phyloP scores from a whole-genome alignment of 495 filamentous ascomycete genomes.

The Opeltia flavorubescens region DNA sequence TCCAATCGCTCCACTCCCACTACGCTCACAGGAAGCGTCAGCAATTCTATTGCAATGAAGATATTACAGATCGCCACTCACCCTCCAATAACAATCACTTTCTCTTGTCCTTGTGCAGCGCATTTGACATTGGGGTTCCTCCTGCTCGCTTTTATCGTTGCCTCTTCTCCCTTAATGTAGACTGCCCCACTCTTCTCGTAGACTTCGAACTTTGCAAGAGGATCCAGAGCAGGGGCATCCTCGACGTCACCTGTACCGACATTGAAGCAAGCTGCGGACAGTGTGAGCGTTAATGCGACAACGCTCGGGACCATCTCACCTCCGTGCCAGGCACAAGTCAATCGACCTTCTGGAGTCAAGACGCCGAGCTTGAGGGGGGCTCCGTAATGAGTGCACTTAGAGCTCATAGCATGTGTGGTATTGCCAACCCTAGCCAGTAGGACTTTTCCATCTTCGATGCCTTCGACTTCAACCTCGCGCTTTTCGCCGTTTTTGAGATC shows the following conservation, averaged over 20 bases:
- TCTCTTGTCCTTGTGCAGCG: slow-evolving; percentile 45
- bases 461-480: slow-evolving; percentile 79
- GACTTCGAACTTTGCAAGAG: slow-evolving; percentile 65
- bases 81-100: slow-evolving; percentile 78
- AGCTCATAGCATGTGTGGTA: slow-evolving; percentile 60
- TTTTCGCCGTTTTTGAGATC: slow-evolving; percentile 68
- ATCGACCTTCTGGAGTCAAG: slow-evolving; percentile 61
- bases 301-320: slow-evolving; percentile 33
- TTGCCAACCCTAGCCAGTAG: slow-evolving; percentile 65
- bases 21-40: slow-evolving; percentile 17
- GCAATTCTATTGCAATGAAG: neutral
- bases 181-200: slow-evolving; percentile 65
- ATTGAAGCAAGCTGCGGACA: slow-evolving; percentile 64
- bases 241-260: slow-evolving; percentile 83
- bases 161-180: slow-evolving; percentile 72
- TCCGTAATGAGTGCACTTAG: slow-evolving; percentile 91
- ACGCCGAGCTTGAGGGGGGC: slow-evolving; percentile 78
- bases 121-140: slow-evolving; percentile 63
- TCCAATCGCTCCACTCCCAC: slow-evolving; percentile 70
- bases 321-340: slow-evolving; percentile 94
- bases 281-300: slow-evolving; percentile 1
- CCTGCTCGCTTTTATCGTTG: slow-evolving; percentile 60
- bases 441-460: slow-evolving; percentile 71
- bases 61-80: slow-evolving; percentile 22
- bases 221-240: slow-evolving; percentile 79